Evolutionary conservation across 176 grass and related monocot species (phyloP), one percentile per base, ranked within the genome.

Genomic region (Coix lacrymajobi): DNA sequence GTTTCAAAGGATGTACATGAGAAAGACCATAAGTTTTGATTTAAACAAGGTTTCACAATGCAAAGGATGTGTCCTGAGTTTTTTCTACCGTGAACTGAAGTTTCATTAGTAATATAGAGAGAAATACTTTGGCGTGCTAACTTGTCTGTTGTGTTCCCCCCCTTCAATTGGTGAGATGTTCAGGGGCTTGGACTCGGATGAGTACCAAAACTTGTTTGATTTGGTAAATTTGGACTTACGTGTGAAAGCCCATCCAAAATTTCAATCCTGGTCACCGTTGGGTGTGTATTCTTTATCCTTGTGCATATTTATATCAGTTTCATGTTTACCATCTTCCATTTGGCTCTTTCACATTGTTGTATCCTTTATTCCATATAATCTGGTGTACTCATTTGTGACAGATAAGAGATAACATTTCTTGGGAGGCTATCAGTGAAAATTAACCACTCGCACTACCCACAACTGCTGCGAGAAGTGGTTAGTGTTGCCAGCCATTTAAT

Each of bases 391-490:
- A 80, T 88, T 69, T 56, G 40, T 79, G 70, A 80, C 86, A 98
- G 92, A 38, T 93, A 61, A 89, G 75, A 75, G 86, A 95, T 28
- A 95, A 98, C 87, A 95, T 98, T 76, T 66, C 88, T 60, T 98
- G 95, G 90, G 88, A 91, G 78, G 86, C 90, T 67, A 93, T 98
- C 80, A 89, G 92, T 88, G 79, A 89, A 95, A 95, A 90, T 84
- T 98, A 85, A 41, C 49, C 57, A 98, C 92, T 65, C 87, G 92
- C 68, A 79, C 5, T 54, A 28, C 56, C 34, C 10, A 54, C 36
- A 5, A 4, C 66, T 91, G 92, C 66, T 91, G 92, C 68, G 0
- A n/a, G 0, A 98, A 98, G 71, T 93, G 95, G 95, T 98, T 74
- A 76, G 90, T 87, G 63, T 79, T 67, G 61, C 65, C 64, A 44